A percentile compares a stretch with the other conserved stretches of the same genome.
phyloP scores from a whole-genome alignment of 2,329 filamentous ascomycete genomes.

The Aspergillus melleus region DNA sequence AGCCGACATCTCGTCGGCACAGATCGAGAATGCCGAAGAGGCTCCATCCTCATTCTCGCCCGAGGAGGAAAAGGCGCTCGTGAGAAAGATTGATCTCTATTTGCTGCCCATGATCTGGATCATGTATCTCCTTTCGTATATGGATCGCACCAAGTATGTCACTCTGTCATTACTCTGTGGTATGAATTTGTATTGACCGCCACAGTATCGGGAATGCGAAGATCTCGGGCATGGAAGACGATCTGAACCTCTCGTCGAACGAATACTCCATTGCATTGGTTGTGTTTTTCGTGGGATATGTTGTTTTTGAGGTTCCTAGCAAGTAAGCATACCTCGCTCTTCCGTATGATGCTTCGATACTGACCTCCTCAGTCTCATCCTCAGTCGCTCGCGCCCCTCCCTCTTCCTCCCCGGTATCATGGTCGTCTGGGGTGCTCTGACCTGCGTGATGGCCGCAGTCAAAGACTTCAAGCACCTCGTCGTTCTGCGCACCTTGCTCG shows the following conservation, averaged over 20 bases:
- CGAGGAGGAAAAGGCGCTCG: neutral
- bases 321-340: too few relatives aligned
- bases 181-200: neutral
- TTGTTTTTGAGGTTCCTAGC: conserved; percentile 53
- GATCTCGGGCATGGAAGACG: conserved; percentile 23
- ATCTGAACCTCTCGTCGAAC: conserved; percentile 30
- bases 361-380: conserved; percentile 37
- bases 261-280: conserved; percentile 54
- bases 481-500: conserved; percentile 36
- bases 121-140: neutral
- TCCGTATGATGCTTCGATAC: too few relatives aligned
- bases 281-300: conserved; percentile 57
- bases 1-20: neutral
- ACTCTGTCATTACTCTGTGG: too few relatives aligned
- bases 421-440: conserved; percentile 54
- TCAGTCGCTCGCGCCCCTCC: conserved; percentile 51
- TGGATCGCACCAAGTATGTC: neutral
- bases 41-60: neutral
- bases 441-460: conserved; percentile 53
- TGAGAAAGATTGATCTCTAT: neutral
- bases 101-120: neutral
- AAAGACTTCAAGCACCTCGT: conserved; percentile 51
- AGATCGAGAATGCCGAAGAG: neutral
- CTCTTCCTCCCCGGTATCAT: conserved; percentile 55
- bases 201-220: conserved; percentile 27